Conservation (phyloP, 2,329 filamentous ascomycete genomes). For the Neonectria neomacrospora region DNA sequence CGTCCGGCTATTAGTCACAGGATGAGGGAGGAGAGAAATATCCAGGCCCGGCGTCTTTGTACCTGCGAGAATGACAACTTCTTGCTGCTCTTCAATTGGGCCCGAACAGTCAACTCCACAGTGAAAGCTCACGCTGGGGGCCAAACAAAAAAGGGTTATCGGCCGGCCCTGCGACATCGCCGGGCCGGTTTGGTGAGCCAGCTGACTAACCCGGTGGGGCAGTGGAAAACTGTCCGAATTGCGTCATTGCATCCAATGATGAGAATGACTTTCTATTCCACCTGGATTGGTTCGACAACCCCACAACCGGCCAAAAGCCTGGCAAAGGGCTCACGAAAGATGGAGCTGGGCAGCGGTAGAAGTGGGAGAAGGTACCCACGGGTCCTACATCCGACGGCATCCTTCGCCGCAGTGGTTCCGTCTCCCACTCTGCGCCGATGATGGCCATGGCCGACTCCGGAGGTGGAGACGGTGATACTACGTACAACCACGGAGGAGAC, state of each 20-base stretch:
- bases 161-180: conserved; percentile 42
- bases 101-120: conserved; percentile 24
- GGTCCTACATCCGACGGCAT: conserved; percentile 2
- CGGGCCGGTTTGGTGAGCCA: conserved; percentile 28
- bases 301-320: conserved; percentile 6
- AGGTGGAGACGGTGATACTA: conserved; percentile 16
- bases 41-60: conserved; percentile 7
- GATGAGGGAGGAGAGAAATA: not conserved
- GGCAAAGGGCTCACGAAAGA: not conserved
- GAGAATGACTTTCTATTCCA: conserved; percentile 30
- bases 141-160: conserved; percentile 13
- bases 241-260: conserved; percentile 43
- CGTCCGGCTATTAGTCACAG: conserved; percentile 27
- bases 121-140: conserved; percentile 7
- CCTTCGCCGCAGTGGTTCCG: conserved; percentile 2
- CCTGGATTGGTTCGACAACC: conserved; percentile 37
- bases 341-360: not conserved
- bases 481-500: not conserved
- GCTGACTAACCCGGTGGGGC: conserved; percentile 42
- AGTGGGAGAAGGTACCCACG: conserved; percentile 8
- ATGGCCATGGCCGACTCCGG: conserved; percentile 19
- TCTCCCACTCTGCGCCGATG: conserved; percentile 27
- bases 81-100: conserved; percentile 26
- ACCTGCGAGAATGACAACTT: conserved; percentile 11
- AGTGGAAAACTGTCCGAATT: conserved; percentile 20